Percentiles rank a stretch among this genome's conserved stretches.
Conservation (phyloP, 2,329 filamentous ascomycete species). For the Exophiala viscosa region DNA sequence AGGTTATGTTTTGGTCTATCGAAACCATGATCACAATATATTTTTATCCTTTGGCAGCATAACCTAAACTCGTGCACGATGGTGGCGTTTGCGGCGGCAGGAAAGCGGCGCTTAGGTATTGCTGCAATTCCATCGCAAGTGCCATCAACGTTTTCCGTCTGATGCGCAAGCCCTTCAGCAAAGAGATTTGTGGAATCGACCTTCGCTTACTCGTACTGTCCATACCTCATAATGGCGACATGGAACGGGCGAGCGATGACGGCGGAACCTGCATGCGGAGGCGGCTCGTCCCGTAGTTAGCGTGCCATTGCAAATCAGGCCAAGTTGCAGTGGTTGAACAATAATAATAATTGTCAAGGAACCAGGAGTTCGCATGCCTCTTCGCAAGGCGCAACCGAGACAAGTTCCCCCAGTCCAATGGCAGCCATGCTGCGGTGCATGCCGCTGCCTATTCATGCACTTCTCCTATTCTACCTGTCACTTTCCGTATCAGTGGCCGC, state of each 20-base stretch:
- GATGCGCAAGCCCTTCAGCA: too few species aligned
- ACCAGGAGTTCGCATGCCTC: not conserved
- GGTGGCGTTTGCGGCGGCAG: too few species aligned
- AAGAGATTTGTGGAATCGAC: too few species aligned
- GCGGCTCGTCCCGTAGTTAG: slow-evolving; percentile 15
- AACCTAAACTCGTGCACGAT: too few species aligned
- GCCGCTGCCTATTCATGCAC: slow-evolving; percentile 14
- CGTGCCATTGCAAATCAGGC: slow-evolving; percentile 1
- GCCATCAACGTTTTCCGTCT: too few species aligned
- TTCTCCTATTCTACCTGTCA: slow-evolving; percentile 24
- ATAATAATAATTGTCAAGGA: not conserved
- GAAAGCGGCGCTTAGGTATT: too few species aligned
- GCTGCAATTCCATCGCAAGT: too few species aligned
- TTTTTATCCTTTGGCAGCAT: too few species aligned
- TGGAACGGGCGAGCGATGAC: not conserved
- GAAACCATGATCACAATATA: too few species aligned
- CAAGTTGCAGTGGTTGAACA: not conserved
- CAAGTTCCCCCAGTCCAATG: slow-evolving; percentile 1
- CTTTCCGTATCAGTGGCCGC: slow-evolving; percentile 23
- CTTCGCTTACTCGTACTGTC: too few species aligned
- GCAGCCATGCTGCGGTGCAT: slow-evolving; percentile 15
- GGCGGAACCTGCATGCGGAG: slow-evolving; percentile 1
- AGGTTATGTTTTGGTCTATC: too few species aligned
- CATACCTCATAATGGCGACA: too few species aligned
- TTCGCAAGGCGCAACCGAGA: not conserved